Evolutionary conservation across 768 basidiomycete species (phyloP), one percentile per base, ranked within the genome.

Genomic region (Suillus weaverae): DNA sequence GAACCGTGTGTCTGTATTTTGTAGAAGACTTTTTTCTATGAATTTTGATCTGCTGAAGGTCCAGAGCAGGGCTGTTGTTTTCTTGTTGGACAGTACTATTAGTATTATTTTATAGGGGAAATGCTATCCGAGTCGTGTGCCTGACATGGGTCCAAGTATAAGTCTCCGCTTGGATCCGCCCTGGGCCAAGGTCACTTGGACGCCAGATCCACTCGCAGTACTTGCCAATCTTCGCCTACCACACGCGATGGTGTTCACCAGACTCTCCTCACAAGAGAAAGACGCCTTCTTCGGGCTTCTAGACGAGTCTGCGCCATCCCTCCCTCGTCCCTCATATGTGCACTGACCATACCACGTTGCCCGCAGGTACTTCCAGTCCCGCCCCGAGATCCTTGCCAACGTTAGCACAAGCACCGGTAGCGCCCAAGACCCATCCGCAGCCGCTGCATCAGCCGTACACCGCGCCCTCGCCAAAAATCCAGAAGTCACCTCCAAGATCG

Each of bases 231-330:
- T 26, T 26, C 10, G 13, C 55, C 13, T 32, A 11, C 8, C 30
- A 1, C 11, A 46, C n/a, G 44, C 66, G 53, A 92, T 92, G 91
- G 89, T 89, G 48, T 94, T 94, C 71, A 73, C 90, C 62, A 88
- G 84, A 68, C 83, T 94, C 54, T 79, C 85, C 22, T 66, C 77
- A 60, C 78, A 86, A 67, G 92, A 94, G 75, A 93, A 93, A 74
- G 85, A 90, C 62, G 91, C 92, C 16, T 93, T 94, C 76, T 94
- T 94, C 71, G 81, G 84, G 36, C 83, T 94, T 30, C 79, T 94
- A 41, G 92, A 94, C 73, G 92, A 94, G 92, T 92, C 65, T 69
- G 71, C 73, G 4, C 8, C 10, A 38, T 26, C 38, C 57, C 3
- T 38, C 11, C 32, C 46, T 55, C 36, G 18, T 57, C 26, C n/a